These are phyloP conservation scores for Penicillium macrosclerotiorum DNA, from an alignment of 495 filamentous ascomycete species.

Conservation along the genomic window DNA sequence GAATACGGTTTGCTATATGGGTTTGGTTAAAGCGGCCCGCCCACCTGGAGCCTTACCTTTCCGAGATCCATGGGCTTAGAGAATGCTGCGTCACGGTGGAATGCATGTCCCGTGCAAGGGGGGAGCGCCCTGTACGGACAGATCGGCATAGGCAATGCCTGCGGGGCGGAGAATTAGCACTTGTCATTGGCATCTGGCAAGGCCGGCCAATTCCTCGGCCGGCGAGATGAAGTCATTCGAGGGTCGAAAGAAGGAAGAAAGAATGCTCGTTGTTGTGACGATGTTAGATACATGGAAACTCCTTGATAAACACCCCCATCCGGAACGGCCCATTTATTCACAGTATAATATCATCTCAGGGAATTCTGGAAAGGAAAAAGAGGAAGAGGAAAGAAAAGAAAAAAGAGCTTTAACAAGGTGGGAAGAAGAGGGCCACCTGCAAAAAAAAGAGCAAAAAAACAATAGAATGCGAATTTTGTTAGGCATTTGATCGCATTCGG, in stretches of 20 bases:
- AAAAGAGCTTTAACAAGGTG: background rate
- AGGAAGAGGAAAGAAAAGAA: slow-evolving; percentile 6
- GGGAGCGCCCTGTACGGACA: background rate
- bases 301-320: slow-evolving; percentile 24
- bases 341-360: slow-evolving; percentile 4
- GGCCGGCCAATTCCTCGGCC: slow-evolving; percentile 5
- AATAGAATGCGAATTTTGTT: background rate
- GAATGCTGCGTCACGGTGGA: slow-evolving; percentile 30
- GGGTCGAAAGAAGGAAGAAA: slow-evolving; percentile 8
- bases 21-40: too few relatives aligned
- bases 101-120: slow-evolving; percentile 23
- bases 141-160: slow-evolving; percentile 3
- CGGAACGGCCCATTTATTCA: slow-evolving; percentile 24
- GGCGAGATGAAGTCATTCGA: slow-evolving; percentile 18
- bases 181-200: slow-evolving; percentile 13
- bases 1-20: slow-evolving; percentile 20
- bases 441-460: slow-evolving; percentile 4
- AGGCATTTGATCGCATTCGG: slow-evolving; percentile 21
- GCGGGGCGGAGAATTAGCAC: background rate
- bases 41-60: background rate
- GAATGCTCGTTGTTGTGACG: slow-evolving; percentile 25
- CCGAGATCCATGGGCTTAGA: slow-evolving; percentile 10
- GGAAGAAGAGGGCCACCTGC: slow-evolving; percentile 1
- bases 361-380: slow-evolving; percentile 11
- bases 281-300: slow-evolving; percentile 26